Percentiles rank a stretch among this genome's conserved stretches.
Conservation (phyloP, 1,284 basidiomycete genomes). For the Marasmius sp. region DNA sequence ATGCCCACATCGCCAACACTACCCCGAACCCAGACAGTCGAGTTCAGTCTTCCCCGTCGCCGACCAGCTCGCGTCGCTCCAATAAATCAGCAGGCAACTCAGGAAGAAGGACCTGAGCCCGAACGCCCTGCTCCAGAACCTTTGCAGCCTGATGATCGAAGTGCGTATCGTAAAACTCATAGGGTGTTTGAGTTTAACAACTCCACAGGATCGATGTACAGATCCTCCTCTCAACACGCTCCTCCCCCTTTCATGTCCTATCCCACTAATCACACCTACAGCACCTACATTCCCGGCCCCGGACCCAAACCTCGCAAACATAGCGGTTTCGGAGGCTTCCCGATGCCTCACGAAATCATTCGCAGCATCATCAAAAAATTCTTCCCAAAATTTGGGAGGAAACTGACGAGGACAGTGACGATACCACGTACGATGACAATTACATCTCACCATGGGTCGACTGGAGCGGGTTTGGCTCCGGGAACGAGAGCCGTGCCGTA, state of each 20-base stretch:
- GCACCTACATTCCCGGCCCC: slow-evolving; percentile 16
- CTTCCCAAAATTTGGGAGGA: slow-evolving; percentile 57
- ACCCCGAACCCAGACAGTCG: slow-evolving; percentile 56
- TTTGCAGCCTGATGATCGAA: slow-evolving; percentile 21
- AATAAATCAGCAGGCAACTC: background rate
- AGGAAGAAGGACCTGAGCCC: background rate
- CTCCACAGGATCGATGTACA: slow-evolving; percentile 22
- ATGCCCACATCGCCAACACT: slow-evolving; percentile 19
- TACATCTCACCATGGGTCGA: slow-evolving; percentile 32
- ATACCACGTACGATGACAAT: slow-evolving; percentile 74
- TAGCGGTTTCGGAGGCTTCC: slow-evolving; percentile 83
- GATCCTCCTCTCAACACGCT: slow-evolving; percentile 16
- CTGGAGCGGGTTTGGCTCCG: slow-evolving; percentile 24
- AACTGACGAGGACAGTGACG: slow-evolving; percentile 65
- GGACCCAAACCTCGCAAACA: slow-evolving; percentile 31
- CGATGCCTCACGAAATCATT: slow-evolving; percentile 70
- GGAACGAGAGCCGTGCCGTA: slow-evolving; percentile 71
- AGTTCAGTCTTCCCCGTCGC: slow-evolving; percentile 40
- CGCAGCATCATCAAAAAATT: slow-evolving; percentile 45
- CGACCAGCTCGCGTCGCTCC: slow-evolving; percentile 8
- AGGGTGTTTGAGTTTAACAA: slow-evolving; percentile 1
- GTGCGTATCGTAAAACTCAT: slow-evolving; percentile 17
- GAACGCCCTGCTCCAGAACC: slow-evolving; percentile 6
- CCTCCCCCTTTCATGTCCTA: slow-evolving; percentile 18
- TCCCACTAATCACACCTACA: slow-evolving; percentile 20